These are phyloP conservation scores for Globisporangium parvum DNA, from an alignment of 352 stramenopile genomes.

Conservation along the genomic window DNA sequence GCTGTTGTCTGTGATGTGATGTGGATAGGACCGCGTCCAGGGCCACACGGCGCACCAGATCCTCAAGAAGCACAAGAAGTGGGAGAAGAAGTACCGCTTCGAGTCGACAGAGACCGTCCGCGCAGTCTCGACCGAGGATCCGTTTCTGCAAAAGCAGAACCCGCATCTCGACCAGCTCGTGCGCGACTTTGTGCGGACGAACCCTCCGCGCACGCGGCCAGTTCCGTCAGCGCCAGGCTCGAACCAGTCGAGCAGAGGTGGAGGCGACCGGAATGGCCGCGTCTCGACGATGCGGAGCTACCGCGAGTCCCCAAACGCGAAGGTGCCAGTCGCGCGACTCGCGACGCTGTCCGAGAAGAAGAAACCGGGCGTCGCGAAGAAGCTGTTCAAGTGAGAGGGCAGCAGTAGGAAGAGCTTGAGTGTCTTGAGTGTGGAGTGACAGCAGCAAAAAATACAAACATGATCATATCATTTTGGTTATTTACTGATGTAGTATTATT, in stretches of 20 bases:
- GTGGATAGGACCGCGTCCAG: conserved; percentile 67
- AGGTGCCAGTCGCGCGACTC: conserved; percentile 2
- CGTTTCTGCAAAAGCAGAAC: conserved; percentile 58
- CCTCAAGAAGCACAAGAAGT: conserved; percentile 86
- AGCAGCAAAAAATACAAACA: no score
- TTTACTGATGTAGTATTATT: no score
- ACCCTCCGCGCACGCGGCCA: conserved; percentile 16
- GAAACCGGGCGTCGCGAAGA: conserved; percentile 4
- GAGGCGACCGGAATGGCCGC: neutral
- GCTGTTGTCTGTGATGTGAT: neutral
- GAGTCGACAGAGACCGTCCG: conserved; percentile 40
- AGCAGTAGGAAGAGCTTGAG: no score
- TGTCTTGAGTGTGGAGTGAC: no score
- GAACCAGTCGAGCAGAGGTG: neutral
- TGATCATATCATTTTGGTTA: no score
- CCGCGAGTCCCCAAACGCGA: conserved; percentile 1
- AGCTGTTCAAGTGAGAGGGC: conserved; percentile 6
- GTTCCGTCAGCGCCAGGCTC: neutral
- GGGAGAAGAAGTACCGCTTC: conserved; percentile 75
- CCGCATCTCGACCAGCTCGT: conserved; percentile 53
- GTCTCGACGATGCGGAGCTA: conserved; percentile 15
- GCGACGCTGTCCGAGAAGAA: conserved; percentile 7
- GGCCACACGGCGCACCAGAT: conserved; percentile 66
- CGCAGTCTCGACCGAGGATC: conserved; percentile 50
- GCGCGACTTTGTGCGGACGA: conserved; percentile 36